Conservation (phyloP, 345 rosid species). For the Bruguiera sexangula region DNA sequence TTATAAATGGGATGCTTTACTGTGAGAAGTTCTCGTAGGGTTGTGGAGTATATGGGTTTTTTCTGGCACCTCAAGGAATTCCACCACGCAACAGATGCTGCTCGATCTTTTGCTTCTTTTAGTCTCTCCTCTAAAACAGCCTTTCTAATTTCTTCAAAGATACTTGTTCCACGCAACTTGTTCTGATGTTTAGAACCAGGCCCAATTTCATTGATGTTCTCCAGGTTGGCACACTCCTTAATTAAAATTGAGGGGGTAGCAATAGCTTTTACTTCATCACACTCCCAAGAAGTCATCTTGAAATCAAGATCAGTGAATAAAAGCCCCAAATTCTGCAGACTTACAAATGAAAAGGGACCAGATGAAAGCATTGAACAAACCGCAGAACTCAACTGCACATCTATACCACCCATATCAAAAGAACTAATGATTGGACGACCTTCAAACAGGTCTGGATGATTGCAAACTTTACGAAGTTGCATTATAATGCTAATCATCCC, state of each 20-base stretch:
- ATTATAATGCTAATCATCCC: slow-evolving; percentile 99
- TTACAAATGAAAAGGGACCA: slow-evolving; percentile 57
- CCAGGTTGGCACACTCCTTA: slow-evolving; percentile 41
- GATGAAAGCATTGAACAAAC: slow-evolving; percentile 61
- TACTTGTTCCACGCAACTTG: slow-evolving; percentile 58
- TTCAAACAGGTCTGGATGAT: slow-evolving; percentile 98
- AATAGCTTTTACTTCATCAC: slow-evolving; percentile 66
- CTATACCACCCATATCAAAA: slow-evolving; percentile 83
- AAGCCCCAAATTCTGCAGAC: slow-evolving; percentile 68
- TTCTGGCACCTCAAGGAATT: slow-evolving; percentile 91
- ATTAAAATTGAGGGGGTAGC: slow-evolving; percentile 71
- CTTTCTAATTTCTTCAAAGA: slow-evolving; percentile 82
- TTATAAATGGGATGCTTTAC: slow-evolving; percentile 60
- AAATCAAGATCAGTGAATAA: slow-evolving; percentile 76
- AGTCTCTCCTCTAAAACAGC: slow-evolving; percentile 71
- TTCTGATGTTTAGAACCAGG: slow-evolving; percentile 26
- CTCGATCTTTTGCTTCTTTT: slow-evolving; percentile 68
- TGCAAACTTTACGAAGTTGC: slow-evolving; percentile 99
- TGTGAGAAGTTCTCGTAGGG: slow-evolving; percentile 53
- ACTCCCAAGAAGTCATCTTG: slow-evolving; percentile 87
- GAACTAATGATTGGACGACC: slow-evolving; percentile 99
- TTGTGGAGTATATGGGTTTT: slow-evolving; percentile 80
- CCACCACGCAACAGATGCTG: slow-evolving; percentile 96
- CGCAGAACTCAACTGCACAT: slow-evolving; percentile 67
- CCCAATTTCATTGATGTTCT: slow-evolving; percentile 40